phyloP scores from a whole-genome alignment of 495 filamentous ascomycete genomes.

The Coniosporium apollinis region DNA sequence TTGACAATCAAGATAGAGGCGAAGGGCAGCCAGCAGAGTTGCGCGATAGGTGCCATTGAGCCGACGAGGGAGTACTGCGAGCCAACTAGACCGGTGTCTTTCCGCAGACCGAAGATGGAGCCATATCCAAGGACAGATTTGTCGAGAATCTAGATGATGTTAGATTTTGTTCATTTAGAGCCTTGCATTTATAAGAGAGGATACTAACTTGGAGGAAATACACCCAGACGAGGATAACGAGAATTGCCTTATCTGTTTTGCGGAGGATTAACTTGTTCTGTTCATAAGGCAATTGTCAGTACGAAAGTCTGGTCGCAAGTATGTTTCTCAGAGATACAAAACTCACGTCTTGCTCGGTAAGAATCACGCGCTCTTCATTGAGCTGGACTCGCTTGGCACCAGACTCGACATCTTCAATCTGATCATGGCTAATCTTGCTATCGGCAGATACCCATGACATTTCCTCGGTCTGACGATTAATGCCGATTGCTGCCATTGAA shows the following conservation, averaged over 20 bases:
- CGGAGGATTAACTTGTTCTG: conserved; percentile 36
- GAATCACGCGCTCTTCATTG: conserved; percentile 5
- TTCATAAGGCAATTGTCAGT: conserved; percentile 7
- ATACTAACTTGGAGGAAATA: conserved; percentile 36
- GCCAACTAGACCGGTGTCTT: conserved; percentile 36
- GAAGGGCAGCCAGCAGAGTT: conserved; percentile 50
- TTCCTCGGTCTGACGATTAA: no score
- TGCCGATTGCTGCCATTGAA: no score
- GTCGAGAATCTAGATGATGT: conserved; percentile 42
- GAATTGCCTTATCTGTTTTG: conserved; percentile 44
- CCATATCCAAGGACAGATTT: conserved; percentile 47
- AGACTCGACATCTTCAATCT: no score
- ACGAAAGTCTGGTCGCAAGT: no score
- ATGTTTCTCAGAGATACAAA: background rate
- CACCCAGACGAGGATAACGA: conserved; percentile 44
- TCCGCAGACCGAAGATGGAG: conserved; percentile 42
- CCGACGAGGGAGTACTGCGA: conserved; percentile 46
- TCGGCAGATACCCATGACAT: no score
- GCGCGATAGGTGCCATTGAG: conserved; percentile 44
- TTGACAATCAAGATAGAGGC: conserved; percentile 48
- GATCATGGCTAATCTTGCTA: no score
- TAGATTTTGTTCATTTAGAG: background rate
- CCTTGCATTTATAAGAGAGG: background rate
- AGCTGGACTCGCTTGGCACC: no score
- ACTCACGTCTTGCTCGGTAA: conserved; percentile 11